Evolutionary conservation across 805 yeast genomes (phyloP).

Genomic region (Yarrowia sp.): DNA sequence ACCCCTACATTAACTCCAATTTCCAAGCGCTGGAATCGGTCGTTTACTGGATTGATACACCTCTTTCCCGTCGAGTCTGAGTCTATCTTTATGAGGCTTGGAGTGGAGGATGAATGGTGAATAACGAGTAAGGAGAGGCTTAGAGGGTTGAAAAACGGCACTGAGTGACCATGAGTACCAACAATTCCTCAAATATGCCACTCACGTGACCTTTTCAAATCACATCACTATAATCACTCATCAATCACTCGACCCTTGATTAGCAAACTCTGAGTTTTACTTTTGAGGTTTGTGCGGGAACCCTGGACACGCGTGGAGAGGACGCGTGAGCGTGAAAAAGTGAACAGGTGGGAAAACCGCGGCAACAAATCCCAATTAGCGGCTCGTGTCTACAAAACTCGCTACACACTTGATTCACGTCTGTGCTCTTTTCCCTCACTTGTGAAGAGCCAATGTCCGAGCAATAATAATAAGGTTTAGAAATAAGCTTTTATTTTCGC

Average conservation of each 20-base stretch:
- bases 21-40: not conserved
- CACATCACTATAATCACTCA: not conserved
- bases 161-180: no score
- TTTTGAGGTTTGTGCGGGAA: slow-evolving; percentile 27
- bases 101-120: no score
- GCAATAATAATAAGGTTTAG: slow-evolving; percentile 5
- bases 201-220: not conserved
- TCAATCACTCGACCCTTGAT: slow-evolving; percentile 14
- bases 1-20: no score
- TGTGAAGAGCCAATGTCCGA: slow-evolving; percentile 3
- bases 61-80: not conserved
- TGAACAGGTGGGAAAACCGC: no score
- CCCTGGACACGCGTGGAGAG: slow-evolving; percentile 13
- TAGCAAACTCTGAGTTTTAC: slow-evolving; percentile 24
- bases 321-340: not conserved
- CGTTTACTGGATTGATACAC: slow-evolving; percentile 7
- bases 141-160: no score
- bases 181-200: no score
- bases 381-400: no score
- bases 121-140: no score
- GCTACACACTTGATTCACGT: no score
- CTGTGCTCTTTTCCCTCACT: no score
- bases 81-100: not conserved
- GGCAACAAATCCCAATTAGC: no score
- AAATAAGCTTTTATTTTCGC: slow-evolving; percentile 16